These are phyloP conservation scores for Paraphoma chrysanthemicola DNA, from an alignment of 2,329 filamentous ascomycete species.

Conservation along the genomic window DNA sequence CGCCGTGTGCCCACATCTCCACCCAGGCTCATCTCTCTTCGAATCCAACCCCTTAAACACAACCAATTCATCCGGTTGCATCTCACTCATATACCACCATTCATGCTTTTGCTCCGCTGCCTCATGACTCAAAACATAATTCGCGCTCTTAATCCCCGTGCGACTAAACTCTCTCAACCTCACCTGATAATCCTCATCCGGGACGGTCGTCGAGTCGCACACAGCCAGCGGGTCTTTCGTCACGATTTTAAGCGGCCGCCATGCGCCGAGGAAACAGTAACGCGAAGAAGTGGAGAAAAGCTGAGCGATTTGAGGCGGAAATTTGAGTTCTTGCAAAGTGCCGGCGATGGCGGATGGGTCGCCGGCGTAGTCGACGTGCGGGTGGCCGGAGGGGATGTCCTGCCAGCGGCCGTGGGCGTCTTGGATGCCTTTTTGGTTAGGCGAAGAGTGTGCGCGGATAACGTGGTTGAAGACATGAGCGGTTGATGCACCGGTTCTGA, in stretches of 20 bases:
- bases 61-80: slow-evolving; percentile 28
- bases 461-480: slow-evolving; percentile 45
- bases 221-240: slow-evolving; percentile 35
- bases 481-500: slow-evolving; percentile 21
- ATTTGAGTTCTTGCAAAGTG: slow-evolving; percentile 21
- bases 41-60: slow-evolving; percentile 38
- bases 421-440: slow-evolving; percentile 49
- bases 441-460: slow-evolving; percentile 55
- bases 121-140: slow-evolving; percentile 26
- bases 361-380: slow-evolving; percentile 29
- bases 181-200: slow-evolving; percentile 24
- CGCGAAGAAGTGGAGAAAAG: slow-evolving; percentile 17
- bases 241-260: slow-evolving; percentile 35
- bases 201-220: slow-evolving; percentile 23
- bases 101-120: slow-evolving; percentile 17
- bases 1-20: slow-evolving; percentile 36
- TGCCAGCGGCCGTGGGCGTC: slow-evolving; percentile 55
- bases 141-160: slow-evolving; percentile 19
- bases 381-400: slow-evolving; percentile 26
- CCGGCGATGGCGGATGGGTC: slow-evolving; percentile 10
- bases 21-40: slow-evolving; percentile 17
- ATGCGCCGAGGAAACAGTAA: slow-evolving; percentile 38
- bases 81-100: slow-evolving; percentile 38
- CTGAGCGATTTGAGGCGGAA: slow-evolving; percentile 12
- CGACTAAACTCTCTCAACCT: slow-evolving; percentile 20